Base-by-base conservation (phyloP, 305 asterid genomes). In the Fraxinus baroniana region DNA sequence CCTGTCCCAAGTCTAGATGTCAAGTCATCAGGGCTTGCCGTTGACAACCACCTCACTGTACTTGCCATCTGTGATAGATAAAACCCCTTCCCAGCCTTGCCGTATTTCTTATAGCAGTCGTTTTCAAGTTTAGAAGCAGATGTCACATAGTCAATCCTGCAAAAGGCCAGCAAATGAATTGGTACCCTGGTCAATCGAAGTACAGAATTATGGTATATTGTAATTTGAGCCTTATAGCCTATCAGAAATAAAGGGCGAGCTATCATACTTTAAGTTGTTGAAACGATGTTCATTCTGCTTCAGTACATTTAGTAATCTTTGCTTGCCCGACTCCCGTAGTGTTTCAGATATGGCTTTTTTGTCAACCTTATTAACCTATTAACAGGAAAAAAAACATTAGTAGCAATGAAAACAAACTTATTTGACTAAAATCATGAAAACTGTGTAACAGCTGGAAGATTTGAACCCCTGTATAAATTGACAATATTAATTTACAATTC, bases 21-120 rank as follows among this genome's bases (percentile, higher is more conserved):
- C 75, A 94, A 82, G 72, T 95, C 97, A n/a, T 68, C 88, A 2
- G 89, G 83, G 78, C 83, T 90, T n/a, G 94, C 97, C 7, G 93
- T 87, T 36, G 98, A 90, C 84, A 96, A 84, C 99, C 98, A 94
- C 87, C 99, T 89, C 73, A 88, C 88, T 1, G 87, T 90, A 80
- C 98, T 93, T 35, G 94, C 97, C 87, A 94, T 82, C 90, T 92
- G 95, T 18, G 99, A 95, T 84, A 92, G 88, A 87, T 95, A 95
- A 85, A 92, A 87, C 2, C 98, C 92, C 83, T 96, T 96, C 73
- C 98, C 93, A 26, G 90, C 88, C 84, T 89, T 94, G 75, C 86
- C 91, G 18, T 90, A 96, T 83, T 93, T 95, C 80, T 79, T 84
- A 81, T 87, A 91, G 91, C 98, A 94, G 79, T 92, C 94, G 0